These are phyloP conservation scores for Gamarada debralockiae DNA, from an alignment of 495 filamentous ascomycete genomes.

Conservation along the genomic window DNA sequence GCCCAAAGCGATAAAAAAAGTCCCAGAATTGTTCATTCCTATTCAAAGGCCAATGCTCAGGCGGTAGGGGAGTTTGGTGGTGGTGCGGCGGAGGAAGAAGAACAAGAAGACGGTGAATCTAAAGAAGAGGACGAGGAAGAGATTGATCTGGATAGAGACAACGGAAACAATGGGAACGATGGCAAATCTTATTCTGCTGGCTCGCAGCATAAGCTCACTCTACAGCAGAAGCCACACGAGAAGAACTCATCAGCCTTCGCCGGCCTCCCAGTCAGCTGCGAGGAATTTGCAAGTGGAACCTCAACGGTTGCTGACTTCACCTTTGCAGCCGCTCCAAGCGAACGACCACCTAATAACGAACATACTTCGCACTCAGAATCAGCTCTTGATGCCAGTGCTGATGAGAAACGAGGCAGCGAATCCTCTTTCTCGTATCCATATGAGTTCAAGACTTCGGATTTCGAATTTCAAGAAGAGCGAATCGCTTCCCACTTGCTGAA, in stretches of 20 bases:
- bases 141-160: no score
- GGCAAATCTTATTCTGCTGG: no score
- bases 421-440: background rate
- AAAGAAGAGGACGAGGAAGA: no score
- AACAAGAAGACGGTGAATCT: background rate
- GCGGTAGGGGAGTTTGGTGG: background rate
- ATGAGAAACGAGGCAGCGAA: background rate
- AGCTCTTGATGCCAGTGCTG: background rate
- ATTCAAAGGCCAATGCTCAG: background rate
- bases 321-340: background rate
- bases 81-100: background rate
- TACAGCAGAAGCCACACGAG: background rate
- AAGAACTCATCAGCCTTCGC: background rate
- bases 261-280: background rate
- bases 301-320: background rate
- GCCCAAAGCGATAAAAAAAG: background rate
- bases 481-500: background rate
- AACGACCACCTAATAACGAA: background rate
- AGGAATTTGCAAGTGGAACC: background rate
- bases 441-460: background rate
- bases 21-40: background rate
- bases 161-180: no score
- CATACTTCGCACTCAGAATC: background rate
- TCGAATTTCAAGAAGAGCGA: background rate
- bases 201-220: background rate